Evolutionary conservation across 2,329 filamentous ascomycete genomes (phyloP).

Genomic region (Lecanicillium sp.): DNA sequence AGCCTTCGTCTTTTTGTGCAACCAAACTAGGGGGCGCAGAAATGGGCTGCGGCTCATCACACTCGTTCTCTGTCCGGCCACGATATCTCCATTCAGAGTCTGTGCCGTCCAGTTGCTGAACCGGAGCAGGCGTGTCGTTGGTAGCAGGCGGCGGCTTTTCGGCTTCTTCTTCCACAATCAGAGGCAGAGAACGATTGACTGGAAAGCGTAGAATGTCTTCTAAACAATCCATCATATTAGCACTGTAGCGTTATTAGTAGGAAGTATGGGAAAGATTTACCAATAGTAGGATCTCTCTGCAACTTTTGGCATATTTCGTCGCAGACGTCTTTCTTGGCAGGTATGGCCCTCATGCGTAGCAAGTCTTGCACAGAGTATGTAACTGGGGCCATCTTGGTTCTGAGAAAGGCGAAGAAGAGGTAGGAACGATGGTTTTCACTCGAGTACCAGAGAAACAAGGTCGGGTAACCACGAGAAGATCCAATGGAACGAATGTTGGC

Average conservation of each 20-base stretch:
- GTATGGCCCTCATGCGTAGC: conserved; percentile 28
- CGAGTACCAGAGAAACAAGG: conserved; percentile 34
- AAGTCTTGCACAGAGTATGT: conserved; percentile 41
- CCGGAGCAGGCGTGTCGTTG: conserved; percentile 16
- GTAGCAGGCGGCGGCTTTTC: conserved; percentile 3
- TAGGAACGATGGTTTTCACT: conserved; percentile 30
- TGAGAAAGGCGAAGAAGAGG: conserved; percentile 35
- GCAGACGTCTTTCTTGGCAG: conserved; percentile 23
- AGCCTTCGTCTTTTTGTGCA: conserved; percentile 58
- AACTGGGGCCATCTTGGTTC: conserved; percentile 35
- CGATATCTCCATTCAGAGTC: conserved; percentile 40
- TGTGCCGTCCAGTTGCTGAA: conserved; percentile 33
- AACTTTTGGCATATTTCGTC: conserved; percentile 29
- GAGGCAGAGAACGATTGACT: conserved; percentile 22
- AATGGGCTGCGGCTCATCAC: conserved; percentile 40
- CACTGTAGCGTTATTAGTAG: not conserved
- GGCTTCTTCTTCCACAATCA: conserved; percentile 26
- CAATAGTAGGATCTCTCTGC: conserved; percentile 33
- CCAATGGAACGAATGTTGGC: conserved; percentile 19
- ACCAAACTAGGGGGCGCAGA: conserved; percentile 46
- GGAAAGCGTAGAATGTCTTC: conserved; percentile 28
- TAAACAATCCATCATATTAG: conserved; percentile 17
- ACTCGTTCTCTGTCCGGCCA: conserved; percentile 39
- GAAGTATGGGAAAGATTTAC: conserved; percentile 25
- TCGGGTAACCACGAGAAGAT: conserved; percentile 26